Percentiles rank a stretch among this genome's conserved stretches.
Evolutionary conservation across 441 rosid species (phyloP).

Genomic region (Sinapis alba): DNA sequence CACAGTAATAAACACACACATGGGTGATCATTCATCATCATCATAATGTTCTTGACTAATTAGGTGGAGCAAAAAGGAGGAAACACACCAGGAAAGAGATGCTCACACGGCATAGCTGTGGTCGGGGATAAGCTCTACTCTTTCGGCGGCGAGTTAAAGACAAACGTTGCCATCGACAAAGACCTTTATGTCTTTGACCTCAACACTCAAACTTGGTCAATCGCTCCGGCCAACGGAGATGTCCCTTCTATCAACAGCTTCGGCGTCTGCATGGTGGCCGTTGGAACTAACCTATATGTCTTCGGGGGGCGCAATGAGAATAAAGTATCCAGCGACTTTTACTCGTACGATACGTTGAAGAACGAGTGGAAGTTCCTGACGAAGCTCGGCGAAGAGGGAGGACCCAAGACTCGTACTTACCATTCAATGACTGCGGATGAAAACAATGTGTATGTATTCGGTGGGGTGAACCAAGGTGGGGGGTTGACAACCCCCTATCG

Average conservation of each 20-base stretch:
- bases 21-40: too few relatives aligned
- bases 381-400: background rate
- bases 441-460: background rate
- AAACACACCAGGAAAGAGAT: background rate
- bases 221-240: background rate
- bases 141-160: background rate
- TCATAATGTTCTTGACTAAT: background rate
- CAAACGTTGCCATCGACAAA: background rate
- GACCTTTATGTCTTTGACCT: background rate
- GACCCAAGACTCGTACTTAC: background rate
- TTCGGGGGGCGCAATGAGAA: background rate
- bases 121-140: background rate
- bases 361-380: background rate
- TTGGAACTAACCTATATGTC: background rate
- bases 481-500: background rate
- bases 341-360: background rate
- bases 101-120: background rate
- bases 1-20: background rate
- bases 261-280: background rate
- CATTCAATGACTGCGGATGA: background rate
- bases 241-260: background rate
- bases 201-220: background rate
- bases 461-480: background rate
- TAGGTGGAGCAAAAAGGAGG: background rate
- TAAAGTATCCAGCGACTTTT: background rate